Evolutionary conservation across 176 grass and related monocot species (phyloP), one percentile per base, ranked within the genome.

Genomic region (Miscanthus lutarioriparius): DNA sequence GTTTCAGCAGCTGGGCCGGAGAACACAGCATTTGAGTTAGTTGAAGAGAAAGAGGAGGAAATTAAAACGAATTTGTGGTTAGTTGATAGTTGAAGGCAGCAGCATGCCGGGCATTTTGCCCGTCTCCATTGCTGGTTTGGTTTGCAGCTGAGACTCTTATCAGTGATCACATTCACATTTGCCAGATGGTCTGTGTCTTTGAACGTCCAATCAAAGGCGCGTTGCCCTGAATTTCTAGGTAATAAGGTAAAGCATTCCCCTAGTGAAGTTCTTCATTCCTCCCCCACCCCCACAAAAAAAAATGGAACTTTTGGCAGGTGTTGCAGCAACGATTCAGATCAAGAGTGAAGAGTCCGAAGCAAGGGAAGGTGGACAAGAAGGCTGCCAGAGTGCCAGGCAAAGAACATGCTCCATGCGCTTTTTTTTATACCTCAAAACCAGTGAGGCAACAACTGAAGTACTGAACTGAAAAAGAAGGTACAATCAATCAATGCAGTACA

Each of bases 401-500:
- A 30, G 38, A 27, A 6, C 76, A 64, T 68, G 20, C 20, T 87
- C 20, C 69, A 25, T 72, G 11, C 33, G 8, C 33, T 17, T 70
- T 70, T 0, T 56, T 45, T 53, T 5, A 13, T 5, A 13, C 45
- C 33, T 53, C 65, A 3, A 16, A 67, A 80, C 19, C 56, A 74
- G 35, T 41, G 59, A 75, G 7, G 26, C 70, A 39, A 78, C 7
- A 17, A 39, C 20, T 40, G 9, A 70, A 70, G 4, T 3, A 39
- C 20, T 40, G 9, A 70, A 70, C 10, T 3, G 11, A 28, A 64
- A 64, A 64, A 27, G 19, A 27, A 27, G 48, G 37, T 15, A 22
- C n/a, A 67, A 23, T 1, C 12, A 67, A 58, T 67, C 23, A 72
- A 82, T 82, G 54, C 36, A 77, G 47, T 12, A 22, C 70, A 80